These are phyloP conservation scores for Glaciozyma martinii DNA, from an alignment of 768 basidiomycete genomes.

Conservation along the genomic window DNA sequence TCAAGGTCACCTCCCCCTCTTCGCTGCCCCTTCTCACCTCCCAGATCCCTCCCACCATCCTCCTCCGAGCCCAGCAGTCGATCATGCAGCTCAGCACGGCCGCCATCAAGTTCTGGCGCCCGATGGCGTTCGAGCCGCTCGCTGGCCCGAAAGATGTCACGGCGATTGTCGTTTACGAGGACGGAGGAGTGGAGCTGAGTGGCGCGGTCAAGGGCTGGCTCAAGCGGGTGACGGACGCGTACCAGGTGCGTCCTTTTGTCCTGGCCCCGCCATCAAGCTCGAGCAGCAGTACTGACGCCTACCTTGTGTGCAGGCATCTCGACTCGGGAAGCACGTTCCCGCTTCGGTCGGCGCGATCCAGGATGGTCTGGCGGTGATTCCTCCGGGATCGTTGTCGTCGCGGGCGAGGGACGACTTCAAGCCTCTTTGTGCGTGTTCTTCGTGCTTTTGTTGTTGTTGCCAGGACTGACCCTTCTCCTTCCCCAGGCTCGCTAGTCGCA, in stretches of 20 bases:
- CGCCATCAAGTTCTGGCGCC: constrained; percentile 23
- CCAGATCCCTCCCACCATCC: background rate
- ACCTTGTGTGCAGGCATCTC: constrained; percentile 2
- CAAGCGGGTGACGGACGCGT: background rate
- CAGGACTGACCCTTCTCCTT: background rate
- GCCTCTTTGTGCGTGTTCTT: constrained; percentile 8
- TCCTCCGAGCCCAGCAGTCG: constrained; percentile 21
- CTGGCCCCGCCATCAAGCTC: too few relatives aligned
- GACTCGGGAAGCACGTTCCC: constrained; percentile 13
- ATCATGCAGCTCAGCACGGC: constrained; percentile 6
- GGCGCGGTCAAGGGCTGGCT: constrained; percentile 13
- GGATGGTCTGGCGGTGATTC: constrained; percentile 16
- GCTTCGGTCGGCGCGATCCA: constrained; percentile 1
- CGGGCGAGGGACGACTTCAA: constrained; percentile 11
- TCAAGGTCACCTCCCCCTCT: background rate
- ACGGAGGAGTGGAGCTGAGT: constrained; percentile 2
- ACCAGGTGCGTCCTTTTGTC: constrained; percentile 10
- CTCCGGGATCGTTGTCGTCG: constrained; percentile 2
- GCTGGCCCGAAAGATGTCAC: constrained; percentile 17
- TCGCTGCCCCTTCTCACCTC: background rate
- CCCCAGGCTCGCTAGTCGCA: background rate
- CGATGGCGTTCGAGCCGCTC: constrained; percentile 30
- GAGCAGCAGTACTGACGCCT: background rate
- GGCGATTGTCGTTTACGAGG: constrained; percentile 24
- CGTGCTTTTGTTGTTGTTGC: background rate